Base-by-base conservation (phyloP, 805 yeast genomes). In the Kluyveromyces aestuarii region DNA sequence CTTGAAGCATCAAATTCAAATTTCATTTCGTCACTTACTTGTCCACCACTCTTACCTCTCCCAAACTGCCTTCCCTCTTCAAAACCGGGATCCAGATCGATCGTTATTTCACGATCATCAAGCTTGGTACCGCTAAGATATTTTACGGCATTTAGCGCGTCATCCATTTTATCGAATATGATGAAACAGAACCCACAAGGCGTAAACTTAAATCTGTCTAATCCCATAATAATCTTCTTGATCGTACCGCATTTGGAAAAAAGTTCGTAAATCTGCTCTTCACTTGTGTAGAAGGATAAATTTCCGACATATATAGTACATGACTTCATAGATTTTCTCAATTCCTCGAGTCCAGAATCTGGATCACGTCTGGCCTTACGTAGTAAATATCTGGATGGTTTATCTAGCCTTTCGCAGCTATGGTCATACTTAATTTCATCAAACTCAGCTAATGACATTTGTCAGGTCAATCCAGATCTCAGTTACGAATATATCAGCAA, bases 141-240 rank as follows among this genome's bases (percentile, higher is more conserved):
- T 63, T 88, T 86, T 62, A 91, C 79, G 2, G 96, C 86, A 54
- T 84, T 80, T 47, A 89, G 71, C 1, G 96, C 88, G 45, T 87
- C 89, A 45, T 74, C 74, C 41, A 82, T 81, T 27, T 71, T 65
- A 47, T 75, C 76, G 64, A 82, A 93, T 42, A 88, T 84, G 38
- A 93, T 89, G 63, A 93, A 93, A 63, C 97, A 90, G 66, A 93
- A 91, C 16, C 99, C 98, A 63, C 98, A 90, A 1, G 99, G 99
- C 1, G 96, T 90, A 59, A 83, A 80, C 55, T 86, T 84, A 63
- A 83, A 82, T 55, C 96, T 76, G 64, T 93, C 97, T 37, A 93
- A 75, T 0, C 99, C 99, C 98, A 93, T 93, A 46, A 91, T 81
- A 40, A 90, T 86, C 59, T 84, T 75, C 55, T 79, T 79, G 38